These are phyloP conservation scores for Fusarium decemcellulare DNA, from an alignment of 2,329 filamentous ascomycete species.

Conservation along the genomic window DNA sequence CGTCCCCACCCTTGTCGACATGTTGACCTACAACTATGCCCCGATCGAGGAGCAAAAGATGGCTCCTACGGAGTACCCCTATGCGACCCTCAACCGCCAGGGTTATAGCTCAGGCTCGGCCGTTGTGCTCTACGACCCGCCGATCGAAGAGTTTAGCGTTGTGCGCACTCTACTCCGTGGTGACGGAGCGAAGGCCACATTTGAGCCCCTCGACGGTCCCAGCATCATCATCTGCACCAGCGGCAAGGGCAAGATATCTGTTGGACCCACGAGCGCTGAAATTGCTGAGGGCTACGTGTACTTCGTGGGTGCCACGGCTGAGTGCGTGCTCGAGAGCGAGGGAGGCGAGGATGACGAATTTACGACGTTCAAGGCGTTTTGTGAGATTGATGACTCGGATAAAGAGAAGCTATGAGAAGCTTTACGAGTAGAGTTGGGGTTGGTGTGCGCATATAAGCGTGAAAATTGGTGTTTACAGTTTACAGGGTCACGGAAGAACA, in stretches of 20 bases:
- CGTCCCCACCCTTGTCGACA: conserved; percentile 86
- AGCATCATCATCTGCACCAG: conserved; percentile 93
- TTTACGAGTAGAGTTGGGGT: conserved; percentile 5
- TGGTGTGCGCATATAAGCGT: background rate
- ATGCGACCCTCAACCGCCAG: conserved; percentile 83
- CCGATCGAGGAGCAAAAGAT: conserved; percentile 97
- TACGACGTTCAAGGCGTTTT: conserved; percentile 94
- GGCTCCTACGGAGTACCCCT: conserved; percentile 86
- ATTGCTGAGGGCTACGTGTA: conserved; percentile 81
- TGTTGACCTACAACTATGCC: conserved; percentile 96
- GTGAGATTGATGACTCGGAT: conserved; percentile 75
- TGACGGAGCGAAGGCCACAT: conserved; percentile 84
- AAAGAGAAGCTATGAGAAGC: conserved; percentile 44
- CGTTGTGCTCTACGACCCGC: conserved; percentile 88
- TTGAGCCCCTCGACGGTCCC: conserved; percentile 88
- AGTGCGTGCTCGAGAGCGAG: conserved; percentile 81
- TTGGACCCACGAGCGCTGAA: conserved; percentile 85
- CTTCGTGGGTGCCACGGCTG: conserved; percentile 90
- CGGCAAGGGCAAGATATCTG: conserved; percentile 86
- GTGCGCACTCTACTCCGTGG: conserved; percentile 82
- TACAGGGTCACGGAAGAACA: background rate
- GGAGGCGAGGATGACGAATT: conserved; percentile 76
- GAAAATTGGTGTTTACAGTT: conserved; percentile 16
- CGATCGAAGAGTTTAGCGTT: conserved; percentile 96
- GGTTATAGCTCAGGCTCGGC: conserved; percentile 85